A percentile compares a stretch with the other conserved stretches of the same genome.
Evolutionary conservation across 495 filamentous ascomycete genomes (phyloP).

Genomic region (Cladorrhinum samala): DNA sequence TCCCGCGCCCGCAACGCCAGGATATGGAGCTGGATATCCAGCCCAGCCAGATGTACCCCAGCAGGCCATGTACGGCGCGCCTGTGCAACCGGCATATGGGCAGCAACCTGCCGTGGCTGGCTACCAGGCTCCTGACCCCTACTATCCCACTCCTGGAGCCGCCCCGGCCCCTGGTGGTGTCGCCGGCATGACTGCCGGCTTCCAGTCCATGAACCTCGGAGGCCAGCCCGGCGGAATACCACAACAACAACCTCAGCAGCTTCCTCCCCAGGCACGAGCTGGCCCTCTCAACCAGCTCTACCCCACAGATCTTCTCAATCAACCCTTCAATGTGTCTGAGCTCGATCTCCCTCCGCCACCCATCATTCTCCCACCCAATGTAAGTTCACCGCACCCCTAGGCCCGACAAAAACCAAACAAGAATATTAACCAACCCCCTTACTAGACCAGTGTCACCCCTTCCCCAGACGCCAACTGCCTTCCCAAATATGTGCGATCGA

Average conservation of each 20-base stretch:
- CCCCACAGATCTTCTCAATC: slow-evolving; percentile 81
- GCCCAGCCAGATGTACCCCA: slow-evolving; percentile 48
- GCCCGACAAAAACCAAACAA: no score
- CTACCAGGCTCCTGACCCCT: slow-evolving; percentile 61
- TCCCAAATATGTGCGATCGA: slow-evolving; percentile 92
- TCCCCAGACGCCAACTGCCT: slow-evolving; percentile 89
- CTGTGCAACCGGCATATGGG: slow-evolving; percentile 39
- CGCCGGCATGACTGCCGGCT: slow-evolving; percentile 71
- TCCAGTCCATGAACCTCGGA: slow-evolving; percentile 73
- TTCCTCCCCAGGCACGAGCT: slow-evolving; percentile 42
- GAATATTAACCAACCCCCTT: slow-evolving; percentile 25
- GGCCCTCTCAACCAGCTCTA: slow-evolving; percentile 78
- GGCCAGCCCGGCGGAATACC: slow-evolving; percentile 24
- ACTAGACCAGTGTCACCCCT: slow-evolving; percentile 81
- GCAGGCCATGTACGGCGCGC: slow-evolving; percentile 46
- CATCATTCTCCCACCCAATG: slow-evolving; percentile 85
- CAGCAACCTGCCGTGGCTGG: slow-evolving; percentile 41
- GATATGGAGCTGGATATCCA: slow-evolving; percentile 51
- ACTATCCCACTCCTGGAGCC: slow-evolving; percentile 52
- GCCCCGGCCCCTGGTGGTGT: slow-evolving; percentile 49
- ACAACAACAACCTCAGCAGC: slow-evolving; percentile 48
- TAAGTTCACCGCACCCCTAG: slow-evolving; percentile 43
- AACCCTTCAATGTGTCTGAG: slow-evolving; percentile 91
- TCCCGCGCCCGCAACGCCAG: slow-evolving; percentile 32
- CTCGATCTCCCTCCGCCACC: slow-evolving; percentile 87